Percentiles rank a stretch among this genome's conserved stretches.
phyloP scores from a whole-genome alignment of 2,329 filamentous ascomycete species.

The Colletotrichum orbiculare region DNA sequence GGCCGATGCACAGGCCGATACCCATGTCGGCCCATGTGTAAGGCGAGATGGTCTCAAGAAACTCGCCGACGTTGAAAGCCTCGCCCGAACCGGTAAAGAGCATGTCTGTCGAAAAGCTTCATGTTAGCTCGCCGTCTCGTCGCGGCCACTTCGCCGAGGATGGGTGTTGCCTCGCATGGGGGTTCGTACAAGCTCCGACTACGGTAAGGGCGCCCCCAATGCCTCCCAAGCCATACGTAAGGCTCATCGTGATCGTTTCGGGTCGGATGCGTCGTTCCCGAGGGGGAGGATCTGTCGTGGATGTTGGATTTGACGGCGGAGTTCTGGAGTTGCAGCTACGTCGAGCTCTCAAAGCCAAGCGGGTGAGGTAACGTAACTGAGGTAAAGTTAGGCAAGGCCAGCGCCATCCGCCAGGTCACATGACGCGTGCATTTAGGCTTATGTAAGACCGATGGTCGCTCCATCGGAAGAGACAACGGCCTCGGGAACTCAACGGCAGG shows the following conservation, averaged over 20 bases:
- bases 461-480: not conserved
- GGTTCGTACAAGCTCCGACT: conserved; percentile 81
- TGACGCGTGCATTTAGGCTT: conserved; percentile 41
- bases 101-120: conserved; percentile 76
- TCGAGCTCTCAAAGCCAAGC: conserved; percentile 34
- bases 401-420: conserved; percentile 48
- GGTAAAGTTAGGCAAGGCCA: conserved; percentile 34
- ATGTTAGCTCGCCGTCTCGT: conserved; percentile 27
- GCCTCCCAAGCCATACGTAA: conserved; percentile 76
- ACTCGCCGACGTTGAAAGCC: conserved; percentile 95
- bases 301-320: conserved; percentile 26
- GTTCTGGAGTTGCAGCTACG: conserved; percentile 36
- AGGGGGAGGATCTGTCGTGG: conserved; percentile 17
- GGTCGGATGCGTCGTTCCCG: conserved; percentile 37
- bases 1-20: conserved; percentile 92
- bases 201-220: conserved; percentile 75
- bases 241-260: conserved; percentile 69
- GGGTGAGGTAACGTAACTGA: conserved; percentile 32
- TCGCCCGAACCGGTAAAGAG: conserved; percentile 97
- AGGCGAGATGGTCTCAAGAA: conserved; percentile 93
- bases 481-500: not conserved
- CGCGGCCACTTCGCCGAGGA: conserved; percentile 11
- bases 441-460: conserved; percentile 9
- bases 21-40: conserved; percentile 93
- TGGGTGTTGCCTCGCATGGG: conserved; percentile 13